Evolutionary conservation across 2,329 filamentous ascomycete genomes (phyloP), one percentile per base, ranked within the genome.

Genomic region (Laburnicola sp.): DNA sequence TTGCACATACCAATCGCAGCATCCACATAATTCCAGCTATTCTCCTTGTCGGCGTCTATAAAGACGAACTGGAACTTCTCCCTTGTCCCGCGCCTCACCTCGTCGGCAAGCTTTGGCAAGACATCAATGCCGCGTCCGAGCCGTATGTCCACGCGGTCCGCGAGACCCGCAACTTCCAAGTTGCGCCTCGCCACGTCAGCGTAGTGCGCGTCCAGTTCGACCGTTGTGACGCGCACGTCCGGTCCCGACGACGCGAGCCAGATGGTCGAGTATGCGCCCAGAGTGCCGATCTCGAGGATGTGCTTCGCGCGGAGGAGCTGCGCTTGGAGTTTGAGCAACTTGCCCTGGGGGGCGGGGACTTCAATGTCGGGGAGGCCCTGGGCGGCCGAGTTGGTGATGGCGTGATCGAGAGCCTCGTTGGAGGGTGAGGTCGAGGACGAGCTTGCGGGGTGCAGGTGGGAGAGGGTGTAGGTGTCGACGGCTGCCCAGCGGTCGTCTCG

Each of bases 211-310:
- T 80, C 62, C 31, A 80, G 72, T 58, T 84, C 81, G 42, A 84
- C 73, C 40, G 74, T 81, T 0, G 78, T 82, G 11, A 84, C 74
- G 16, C 74, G 62, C 3, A 73, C 58, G 21, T 68, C 60, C 0
- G 72, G 69, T 8, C 63, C 66, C 9, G 69, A 61, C 16, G 64
- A 64, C 2, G 80, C 80, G 42, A 84, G 72, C 74, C 78, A 83
- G 47, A 83, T 79, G 10, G 78, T 75, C 1, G 75, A 77, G 63
- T 82, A 84, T 5, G 76, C 81, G 9, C 81, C 81, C 25, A 84
- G 63, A 0, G 80, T 83, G 23, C 82, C 82, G 41, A 84, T 70
- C 60, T 85, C 82, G 31, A 84, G 76, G 5, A 68, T 56, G 39
- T 65, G 60, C 47, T 61, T 63, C 21, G 65, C 66, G 25, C 55